Percentiles rank a stretch among this genome's conserved stretches.
Conservation (phyloP, 1,139 yeast genomes). For the Hyphopichia burtonii region DNA sequence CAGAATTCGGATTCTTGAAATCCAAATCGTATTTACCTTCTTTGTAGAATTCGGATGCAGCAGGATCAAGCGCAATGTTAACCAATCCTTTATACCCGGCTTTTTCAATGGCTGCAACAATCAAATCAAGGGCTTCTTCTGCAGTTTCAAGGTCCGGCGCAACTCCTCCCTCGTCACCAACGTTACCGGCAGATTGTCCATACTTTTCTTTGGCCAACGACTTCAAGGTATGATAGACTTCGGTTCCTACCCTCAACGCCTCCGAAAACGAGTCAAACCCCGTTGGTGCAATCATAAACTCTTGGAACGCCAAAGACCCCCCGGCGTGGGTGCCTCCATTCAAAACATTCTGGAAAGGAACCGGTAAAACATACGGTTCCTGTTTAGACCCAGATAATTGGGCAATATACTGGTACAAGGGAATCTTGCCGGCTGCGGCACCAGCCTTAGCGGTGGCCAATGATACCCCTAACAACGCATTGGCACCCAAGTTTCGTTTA, state of each 20-base stretch:
- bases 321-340: conserved; percentile 98
- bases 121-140: conserved; percentile 87
- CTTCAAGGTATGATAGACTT: conserved; percentile 88
- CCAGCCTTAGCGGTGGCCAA: conserved; percentile 86
- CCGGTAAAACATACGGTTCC: conserved; percentile 74
- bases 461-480: conserved; percentile 87
- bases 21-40: conserved; percentile 91
- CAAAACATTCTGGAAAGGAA: conserved; percentile 90
- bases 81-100: conserved; percentile 89
- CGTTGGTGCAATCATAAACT: conserved; percentile 91
- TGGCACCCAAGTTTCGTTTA: conserved; percentile 87
- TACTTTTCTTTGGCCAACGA: conserved; percentile 79
- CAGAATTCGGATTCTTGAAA: conserved; percentile 88
- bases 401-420: conserved; percentile 77
- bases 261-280: conserved; percentile 80
- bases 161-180: conserved; percentile 98
- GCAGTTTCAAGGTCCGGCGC: conserved; percentile 89
- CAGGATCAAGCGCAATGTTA: conserved; percentile 82
- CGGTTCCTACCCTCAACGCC: conserved; percentile 87
- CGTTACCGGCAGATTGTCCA: conserved; percentile 93
- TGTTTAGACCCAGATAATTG: conserved; percentile 58
- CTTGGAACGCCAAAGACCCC: conserved; percentile 93
- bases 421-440: conserved; percentile 79
- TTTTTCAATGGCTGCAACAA: conserved; percentile 73
- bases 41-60: conserved; percentile 89